Evolutionary conservation across 805 yeast genomes (phyloP).

Genomic region (Dipodascus albidus): DNA sequence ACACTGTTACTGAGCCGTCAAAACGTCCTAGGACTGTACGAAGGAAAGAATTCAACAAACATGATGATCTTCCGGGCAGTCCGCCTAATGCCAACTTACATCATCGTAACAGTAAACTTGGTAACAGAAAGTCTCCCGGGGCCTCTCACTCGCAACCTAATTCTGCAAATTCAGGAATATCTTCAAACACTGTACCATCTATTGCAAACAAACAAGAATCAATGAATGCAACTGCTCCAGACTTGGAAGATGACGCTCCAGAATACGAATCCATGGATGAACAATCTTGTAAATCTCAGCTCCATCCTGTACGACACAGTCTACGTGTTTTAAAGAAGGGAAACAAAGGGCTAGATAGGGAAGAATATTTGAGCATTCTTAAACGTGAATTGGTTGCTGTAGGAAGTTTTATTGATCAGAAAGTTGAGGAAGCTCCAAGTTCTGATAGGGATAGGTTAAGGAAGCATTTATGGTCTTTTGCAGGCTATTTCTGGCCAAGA

Average conservation of each 20-base stretch:
- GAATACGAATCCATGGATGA: slow-evolving; percentile 79
- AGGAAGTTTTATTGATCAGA: slow-evolving; percentile 55
- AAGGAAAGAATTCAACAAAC: slow-evolving; percentile 14
- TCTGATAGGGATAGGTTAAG: slow-evolving; percentile 31
- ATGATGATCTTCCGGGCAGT: slow-evolving; percentile 9
- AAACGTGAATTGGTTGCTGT: slow-evolving; percentile 57
- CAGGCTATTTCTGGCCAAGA: slow-evolving; percentile 80
- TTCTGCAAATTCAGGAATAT: neutral
- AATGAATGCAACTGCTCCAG: slow-evolving; percentile 1
- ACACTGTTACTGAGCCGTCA: slow-evolving; percentile 1
- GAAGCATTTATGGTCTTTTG: slow-evolving; percentile 76
- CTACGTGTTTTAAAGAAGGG: slow-evolving; percentile 60
- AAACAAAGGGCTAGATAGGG: slow-evolving; percentile 57
- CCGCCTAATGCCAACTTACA: slow-evolving; percentile 3
- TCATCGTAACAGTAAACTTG: slow-evolving; percentile 11
- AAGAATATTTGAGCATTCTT: slow-evolving; percentile 65
- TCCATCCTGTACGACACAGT: slow-evolving; percentile 59
- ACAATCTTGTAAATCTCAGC: slow-evolving; percentile 43
- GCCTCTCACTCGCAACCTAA: slow-evolving; percentile 7
- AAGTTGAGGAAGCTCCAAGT: slow-evolving; percentile 19
- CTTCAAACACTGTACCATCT: slow-evolving; percentile 1
- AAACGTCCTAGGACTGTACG: slow-evolving; percentile 13
- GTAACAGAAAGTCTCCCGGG: slow-evolving; percentile 14
- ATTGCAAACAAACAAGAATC: neutral
- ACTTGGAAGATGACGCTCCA: slow-evolving; percentile 21